Percentiles rank a stretch among this genome's conserved stretches.
phyloP scores from a whole-genome alignment of 257 asterid genomes.

The Solanum acaule region DNA sequence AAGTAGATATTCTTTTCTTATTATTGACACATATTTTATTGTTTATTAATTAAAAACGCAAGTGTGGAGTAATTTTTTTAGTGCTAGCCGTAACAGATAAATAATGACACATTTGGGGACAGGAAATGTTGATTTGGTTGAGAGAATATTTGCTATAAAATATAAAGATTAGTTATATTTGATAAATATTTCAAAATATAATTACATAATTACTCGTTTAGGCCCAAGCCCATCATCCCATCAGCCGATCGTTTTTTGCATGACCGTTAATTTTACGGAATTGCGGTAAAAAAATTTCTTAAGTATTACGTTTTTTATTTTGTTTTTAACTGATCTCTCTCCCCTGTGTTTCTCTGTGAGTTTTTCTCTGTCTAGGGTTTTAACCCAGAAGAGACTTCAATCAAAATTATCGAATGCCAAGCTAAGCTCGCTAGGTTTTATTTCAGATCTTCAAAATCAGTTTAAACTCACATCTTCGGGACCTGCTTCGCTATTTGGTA shows the following conservation, averaged over 20 bases:
- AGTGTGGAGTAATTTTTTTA: background rate
- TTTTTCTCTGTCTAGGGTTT: background rate
- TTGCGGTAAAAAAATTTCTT: background rate
- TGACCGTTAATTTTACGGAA: background rate
- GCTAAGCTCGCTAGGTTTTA: background rate
- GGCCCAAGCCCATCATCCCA: background rate
- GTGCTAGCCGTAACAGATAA: background rate
- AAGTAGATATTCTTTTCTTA: no score
- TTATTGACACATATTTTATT: no score
- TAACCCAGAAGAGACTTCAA: background rate
- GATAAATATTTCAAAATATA: background rate
- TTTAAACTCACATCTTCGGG: background rate
- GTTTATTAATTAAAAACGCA: no score
- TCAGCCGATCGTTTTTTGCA: background rate
- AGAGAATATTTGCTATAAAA: background rate
- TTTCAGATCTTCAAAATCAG: background rate
- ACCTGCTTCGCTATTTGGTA: background rate
- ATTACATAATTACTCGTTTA: background rate
- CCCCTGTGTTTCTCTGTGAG: background rate
- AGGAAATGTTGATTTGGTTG: background rate
- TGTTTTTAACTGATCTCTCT: background rate
- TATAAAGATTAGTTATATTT: no score
- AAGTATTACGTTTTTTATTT: background rate
- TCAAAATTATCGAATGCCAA: background rate
- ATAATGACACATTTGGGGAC: background rate